phyloP scores from a whole-genome alignment of 192 early-diverging fungal species.

The Linnemannia elongata region DNA sequence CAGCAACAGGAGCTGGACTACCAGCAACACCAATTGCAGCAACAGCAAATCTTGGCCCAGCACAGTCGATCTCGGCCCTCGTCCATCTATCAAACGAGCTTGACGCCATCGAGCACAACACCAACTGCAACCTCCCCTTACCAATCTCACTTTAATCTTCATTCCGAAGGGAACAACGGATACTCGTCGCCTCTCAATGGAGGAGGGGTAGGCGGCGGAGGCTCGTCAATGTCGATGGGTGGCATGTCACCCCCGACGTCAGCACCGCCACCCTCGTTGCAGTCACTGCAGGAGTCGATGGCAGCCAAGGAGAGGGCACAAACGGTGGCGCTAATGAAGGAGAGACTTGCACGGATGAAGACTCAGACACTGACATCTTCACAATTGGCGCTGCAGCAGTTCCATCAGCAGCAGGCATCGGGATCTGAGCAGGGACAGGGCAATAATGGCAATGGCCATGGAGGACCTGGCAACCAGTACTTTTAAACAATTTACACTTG shows the following conservation, averaged over 20 bases:
- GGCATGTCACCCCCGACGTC: constrained; percentile 9
- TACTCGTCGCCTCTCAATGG: not conserved
- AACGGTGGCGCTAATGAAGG: constrained; percentile 75
- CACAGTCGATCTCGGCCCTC: constrained; percentile 44
- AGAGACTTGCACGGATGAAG: constrained; percentile 77
- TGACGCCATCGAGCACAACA: not conserved
- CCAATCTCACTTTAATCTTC: constrained; percentile 22
- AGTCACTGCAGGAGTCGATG: constrained; percentile 50
- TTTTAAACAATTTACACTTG: constrained; percentile 19
- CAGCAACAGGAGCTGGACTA: constrained; percentile 47
- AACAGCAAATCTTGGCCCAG: constrained; percentile 53
- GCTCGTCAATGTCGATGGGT: not conserved
- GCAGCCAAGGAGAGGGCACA: constrained; percentile 64
- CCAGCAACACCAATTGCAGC: constrained; percentile 55
- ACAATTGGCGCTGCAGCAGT: constrained; percentile 48
- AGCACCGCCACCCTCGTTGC: constrained; percentile 28
- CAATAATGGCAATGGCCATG: not conserved
- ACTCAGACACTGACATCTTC: constrained; percentile 44
- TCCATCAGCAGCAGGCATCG: constrained; percentile 44
- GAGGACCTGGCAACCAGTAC: constrained; percentile 21
- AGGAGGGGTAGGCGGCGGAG: not conserved
- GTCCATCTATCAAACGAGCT: constrained; percentile 31
- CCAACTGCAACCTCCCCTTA: constrained; percentile 21
- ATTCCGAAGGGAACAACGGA: constrained; percentile 21
- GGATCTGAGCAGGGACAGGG: constrained; percentile 11